Evolutionary conservation across 2,329 filamentous ascomycete species (phyloP), one percentile per base, ranked within the genome.

Genomic region (Juglanconis juglandina): DNA sequence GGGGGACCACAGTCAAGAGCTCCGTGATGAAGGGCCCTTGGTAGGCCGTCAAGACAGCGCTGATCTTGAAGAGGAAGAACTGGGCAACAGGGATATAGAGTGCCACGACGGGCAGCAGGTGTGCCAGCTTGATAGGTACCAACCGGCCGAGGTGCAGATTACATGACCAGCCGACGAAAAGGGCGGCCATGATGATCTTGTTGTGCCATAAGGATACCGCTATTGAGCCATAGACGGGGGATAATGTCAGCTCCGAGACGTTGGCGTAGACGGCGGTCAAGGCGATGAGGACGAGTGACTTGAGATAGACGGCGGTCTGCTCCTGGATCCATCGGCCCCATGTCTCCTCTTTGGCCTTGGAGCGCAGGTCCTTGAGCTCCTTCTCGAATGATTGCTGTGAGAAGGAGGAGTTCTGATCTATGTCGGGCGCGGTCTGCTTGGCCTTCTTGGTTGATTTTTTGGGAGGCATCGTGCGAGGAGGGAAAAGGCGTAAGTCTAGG

Each of bases 171-270:
- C 91, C 92, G 14, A 87, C 73, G 63, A 92, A 87, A 63, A 87
- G 85, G 34, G 85, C 87, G 3, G 83, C 77, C 67, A 86, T 86
- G 64, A 92, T 77, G 62, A 87, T 81, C 70, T 84, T 83, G 55
- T 81, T 76, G 72, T 97, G 94, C 72, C 88, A 89, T 65, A 88
- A 79, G 1, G 85, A 82, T 1, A 92, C 81, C 1, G 94, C 90
- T 42, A 96, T 90, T 14, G 88, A 87, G 56, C 95, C 95, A 74
- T 96, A 98, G 10, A 96, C 89, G 2, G 95, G 95, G 24, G 92
- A 90, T 39, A 98, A 80, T 44, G 85, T 87, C 64, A 92, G 80
- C 70, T 91, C 86, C 1, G 90, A 94, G 60, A 89, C 83, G 64
- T 87, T 86, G 51, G 89, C 87, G 62, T 83, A 86, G 47, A 87